These are phyloP conservation scores for Westerdykella aurantiaca DNA, from an alignment of 2,329 filamentous ascomycete species.

Conservation along the genomic window DNA sequence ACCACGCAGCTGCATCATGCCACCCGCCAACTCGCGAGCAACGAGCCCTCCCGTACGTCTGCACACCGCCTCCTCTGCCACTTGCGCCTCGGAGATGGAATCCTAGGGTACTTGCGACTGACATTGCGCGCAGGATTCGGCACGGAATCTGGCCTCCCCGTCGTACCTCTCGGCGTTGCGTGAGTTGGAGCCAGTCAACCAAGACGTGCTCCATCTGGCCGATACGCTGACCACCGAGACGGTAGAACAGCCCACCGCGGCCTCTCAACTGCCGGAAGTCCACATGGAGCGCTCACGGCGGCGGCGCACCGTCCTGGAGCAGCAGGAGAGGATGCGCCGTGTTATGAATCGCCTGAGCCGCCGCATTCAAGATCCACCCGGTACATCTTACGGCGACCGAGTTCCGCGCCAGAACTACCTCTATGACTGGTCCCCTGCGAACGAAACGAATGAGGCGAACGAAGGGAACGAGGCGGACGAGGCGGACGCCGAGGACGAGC, in stretches of 20 bases:
- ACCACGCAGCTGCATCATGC: constrained; percentile 18
- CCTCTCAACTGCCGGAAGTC: constrained; percentile 39
- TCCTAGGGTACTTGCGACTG: constrained; percentile 6
- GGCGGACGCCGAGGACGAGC: constrained; percentile 34
- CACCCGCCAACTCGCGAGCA: constrained; percentile 31
- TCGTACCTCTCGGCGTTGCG: constrained; percentile 46
- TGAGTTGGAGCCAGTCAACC: constrained; percentile 42
- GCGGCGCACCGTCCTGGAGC: constrained; percentile 36
- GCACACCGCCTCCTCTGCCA: neutral
- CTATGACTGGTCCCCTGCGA: constrained; percentile 56
- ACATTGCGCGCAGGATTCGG: constrained; percentile 24
- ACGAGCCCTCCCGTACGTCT: constrained; percentile 16
- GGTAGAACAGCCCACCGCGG: constrained; percentile 38
- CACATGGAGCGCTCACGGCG: constrained; percentile 3
- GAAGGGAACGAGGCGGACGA: constrained; percentile 38
- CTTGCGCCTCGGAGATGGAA: too few species aligned
- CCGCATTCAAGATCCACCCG: constrained; percentile 38
- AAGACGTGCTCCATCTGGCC: constrained; percentile 43
- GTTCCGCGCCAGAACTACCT: constrained; percentile 50
- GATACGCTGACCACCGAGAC: constrained; percentile 44
- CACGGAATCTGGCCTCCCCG: constrained; percentile 19
- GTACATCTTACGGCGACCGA: constrained; percentile 48
- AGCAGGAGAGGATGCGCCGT: constrained; percentile 39
- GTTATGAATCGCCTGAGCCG: constrained; percentile 42
- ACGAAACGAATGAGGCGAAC: constrained; percentile 35